These are phyloP conservation scores for Colletotrichum paranaense DNA, from an alignment of 2,329 filamentous ascomycete species.

Conservation along the genomic window DNA sequence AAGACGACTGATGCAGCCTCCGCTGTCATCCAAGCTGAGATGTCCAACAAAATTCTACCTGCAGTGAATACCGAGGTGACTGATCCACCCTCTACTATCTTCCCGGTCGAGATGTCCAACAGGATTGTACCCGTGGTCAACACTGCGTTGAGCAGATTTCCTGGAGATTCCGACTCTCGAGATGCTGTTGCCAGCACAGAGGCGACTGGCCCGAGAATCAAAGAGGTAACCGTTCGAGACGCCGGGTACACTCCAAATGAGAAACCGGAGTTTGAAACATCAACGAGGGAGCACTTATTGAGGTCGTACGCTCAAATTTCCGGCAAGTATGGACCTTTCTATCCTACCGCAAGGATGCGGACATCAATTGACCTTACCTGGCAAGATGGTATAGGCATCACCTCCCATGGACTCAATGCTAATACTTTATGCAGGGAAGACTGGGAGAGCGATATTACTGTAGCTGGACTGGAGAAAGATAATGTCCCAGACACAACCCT, in stretches of 20 bases:
- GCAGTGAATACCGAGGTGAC: background rate
- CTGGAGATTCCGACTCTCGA: too few relatives aligned
- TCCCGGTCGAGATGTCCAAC: background rate
- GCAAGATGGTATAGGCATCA: background rate
- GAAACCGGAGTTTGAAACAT: background rate
- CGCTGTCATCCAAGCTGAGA: background rate
- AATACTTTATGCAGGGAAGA: background rate
- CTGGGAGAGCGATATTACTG: background rate
- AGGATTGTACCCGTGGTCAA: background rate
- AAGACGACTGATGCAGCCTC: background rate
- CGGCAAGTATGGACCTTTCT: background rate
- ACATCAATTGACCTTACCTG: background rate
- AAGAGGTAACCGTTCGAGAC: too few relatives aligned
- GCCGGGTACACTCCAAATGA: background rate
- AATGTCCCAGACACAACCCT: background rate
- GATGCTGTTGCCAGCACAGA: too few relatives aligned
- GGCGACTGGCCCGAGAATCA: too few relatives aligned
- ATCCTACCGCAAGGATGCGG: background rate
- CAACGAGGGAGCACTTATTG: background rate
- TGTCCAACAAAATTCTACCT: background rate
- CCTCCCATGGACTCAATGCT: background rate
- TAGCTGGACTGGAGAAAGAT: background rate
- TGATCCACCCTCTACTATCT: too few relatives aligned
- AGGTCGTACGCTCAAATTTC: background rate
- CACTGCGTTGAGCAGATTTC: too few relatives aligned